phyloP scores from a whole-genome alignment of 768 basidiomycete species.

The Cystofilobasidium bisporidii region DNA sequence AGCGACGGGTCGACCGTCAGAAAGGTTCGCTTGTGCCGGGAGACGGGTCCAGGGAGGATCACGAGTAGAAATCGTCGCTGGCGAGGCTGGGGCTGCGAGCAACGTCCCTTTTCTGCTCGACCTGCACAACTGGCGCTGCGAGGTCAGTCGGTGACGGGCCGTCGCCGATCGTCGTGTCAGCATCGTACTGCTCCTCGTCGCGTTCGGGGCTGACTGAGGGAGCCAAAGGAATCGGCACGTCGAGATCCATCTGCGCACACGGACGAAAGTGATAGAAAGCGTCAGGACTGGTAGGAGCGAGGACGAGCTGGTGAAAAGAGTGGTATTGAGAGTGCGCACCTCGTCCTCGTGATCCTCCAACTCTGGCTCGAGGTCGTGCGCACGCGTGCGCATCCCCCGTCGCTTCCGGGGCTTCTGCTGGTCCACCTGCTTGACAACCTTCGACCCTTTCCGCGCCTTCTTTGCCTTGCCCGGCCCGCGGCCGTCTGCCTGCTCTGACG shows the following conservation, averaged over 20 bases:
- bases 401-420: no score
- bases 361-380: background rate
- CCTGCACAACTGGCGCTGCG: background rate
- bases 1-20: no score
- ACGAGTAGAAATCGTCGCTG: conserved; percentile 11
- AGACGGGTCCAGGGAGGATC: no score
- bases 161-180: no score
- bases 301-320: no score
- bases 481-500: background rate
- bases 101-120: background rate
- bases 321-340: background rate
- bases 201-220: background rate
- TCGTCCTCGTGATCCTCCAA: background rate
- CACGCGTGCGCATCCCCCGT: background rate
- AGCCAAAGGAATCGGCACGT: background rate
- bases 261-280: no score
- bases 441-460: background rate
- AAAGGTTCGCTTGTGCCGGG: background rate
- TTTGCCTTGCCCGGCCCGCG: background rate
- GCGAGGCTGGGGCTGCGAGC: background rate
- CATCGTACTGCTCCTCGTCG: background rate
- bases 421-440: background rate
- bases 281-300: no score
- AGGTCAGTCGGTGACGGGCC: background rate
- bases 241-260: background rate